phyloP scores from a whole-genome alignment of 805 yeast species.

The Myxozyma mucilagina region DNA sequence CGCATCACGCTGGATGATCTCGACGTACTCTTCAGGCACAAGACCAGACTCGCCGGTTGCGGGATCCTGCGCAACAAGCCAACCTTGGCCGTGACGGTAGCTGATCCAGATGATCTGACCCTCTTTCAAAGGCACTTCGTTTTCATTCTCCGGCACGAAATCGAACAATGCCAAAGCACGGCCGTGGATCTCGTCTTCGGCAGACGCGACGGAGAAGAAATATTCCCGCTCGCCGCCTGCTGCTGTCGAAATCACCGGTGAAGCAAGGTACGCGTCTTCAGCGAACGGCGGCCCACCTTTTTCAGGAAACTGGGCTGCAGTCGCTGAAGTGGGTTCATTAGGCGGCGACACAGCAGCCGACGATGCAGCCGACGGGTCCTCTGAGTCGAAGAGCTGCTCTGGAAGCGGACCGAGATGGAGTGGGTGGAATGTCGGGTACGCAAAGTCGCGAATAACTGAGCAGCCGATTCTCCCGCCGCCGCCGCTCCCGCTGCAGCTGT shows the following conservation, averaged over 20 bases:
- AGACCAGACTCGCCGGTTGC: constrained; percentile 72
- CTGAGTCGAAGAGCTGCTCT: too few relatives aligned
- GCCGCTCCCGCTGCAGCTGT: background rate
- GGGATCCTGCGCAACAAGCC: constrained; percentile 90
- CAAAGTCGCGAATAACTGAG: constrained; percentile 66
- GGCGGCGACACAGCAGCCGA: too few relatives aligned
- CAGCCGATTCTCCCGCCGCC: too few relatives aligned
- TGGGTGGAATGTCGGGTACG: constrained; percentile 69
- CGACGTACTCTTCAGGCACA: constrained; percentile 93
- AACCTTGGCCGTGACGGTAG: constrained; percentile 95
- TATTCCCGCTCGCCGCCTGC: constrained; percentile 44
- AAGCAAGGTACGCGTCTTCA: constrained; percentile 40
- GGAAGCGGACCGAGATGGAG: constrained; percentile 62
- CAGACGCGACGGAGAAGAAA: constrained; percentile 28
- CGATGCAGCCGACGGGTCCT: too few relatives aligned
- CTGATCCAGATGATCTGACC: constrained; percentile 85
- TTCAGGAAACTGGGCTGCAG: background rate
- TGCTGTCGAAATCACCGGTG: constrained; percentile 34
- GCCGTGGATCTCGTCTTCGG: constrained; percentile 48
- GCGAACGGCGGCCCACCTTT: constrained; percentile 42
- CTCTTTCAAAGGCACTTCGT: constrained; percentile 73
- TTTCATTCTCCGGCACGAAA: constrained; percentile 90
- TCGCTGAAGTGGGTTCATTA: constrained; percentile 9
- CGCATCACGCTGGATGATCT: constrained; percentile 42
- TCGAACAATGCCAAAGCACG: constrained; percentile 86